A percentile compares a stretch with the other conserved stretches of the same genome.
phyloP scores from a whole-genome alignment of 805 yeast genomes.

The Nakazawaea ishiwadae region DNA sequence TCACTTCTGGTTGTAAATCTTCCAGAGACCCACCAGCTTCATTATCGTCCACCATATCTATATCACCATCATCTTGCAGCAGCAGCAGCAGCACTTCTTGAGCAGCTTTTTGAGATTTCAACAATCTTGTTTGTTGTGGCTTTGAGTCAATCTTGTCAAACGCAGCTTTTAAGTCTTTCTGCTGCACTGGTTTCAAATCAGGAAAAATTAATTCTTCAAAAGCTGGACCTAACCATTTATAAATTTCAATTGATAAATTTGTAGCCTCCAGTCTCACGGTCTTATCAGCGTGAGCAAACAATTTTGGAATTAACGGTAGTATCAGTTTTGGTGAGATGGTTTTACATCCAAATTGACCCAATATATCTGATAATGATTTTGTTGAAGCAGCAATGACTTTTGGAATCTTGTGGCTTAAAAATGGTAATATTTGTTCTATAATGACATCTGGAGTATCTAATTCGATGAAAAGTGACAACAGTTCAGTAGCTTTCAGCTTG shows the following conservation, averaged over 20 bases:
- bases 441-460: slow-evolving; percentile 61
- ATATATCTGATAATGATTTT: slow-evolving; percentile 50
- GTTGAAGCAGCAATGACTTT: slow-evolving; percentile 71
- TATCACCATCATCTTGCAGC: slow-evolving; percentile 29
- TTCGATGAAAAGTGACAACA: slow-evolving; percentile 60
- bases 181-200: slow-evolving; percentile 86
- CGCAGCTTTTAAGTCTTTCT: slow-evolving; percentile 69
- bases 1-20: slow-evolving; percentile 13
- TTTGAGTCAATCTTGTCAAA: slow-evolving; percentile 48
- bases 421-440: slow-evolving; percentile 63
- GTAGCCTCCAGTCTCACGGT: slow-evolving; percentile 80
- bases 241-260: slow-evolving; percentile 60
- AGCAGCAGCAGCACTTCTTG: too few relatives aligned
- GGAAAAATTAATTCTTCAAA: slow-evolving; percentile 58
- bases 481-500: slow-evolving; percentile 58
- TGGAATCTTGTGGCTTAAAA: slow-evolving; percentile 61
- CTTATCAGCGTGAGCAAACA: slow-evolving; percentile 82
- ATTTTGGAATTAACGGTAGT: slow-evolving; percentile 53
- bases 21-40: slow-evolving; percentile 22
- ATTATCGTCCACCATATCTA: slow-evolving; percentile 28
- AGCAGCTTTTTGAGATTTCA: slow-evolving; percentile 44
- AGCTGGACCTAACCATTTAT: slow-evolving; percentile 67
- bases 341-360: slow-evolving; percentile 58
- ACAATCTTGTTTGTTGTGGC: slow-evolving; percentile 50
- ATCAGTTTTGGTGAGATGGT: slow-evolving; percentile 54